Evolutionary conservation across 352 stramenopile species (phyloP), one percentile per base, ranked within the genome.

Genomic region (Pythium insidiosum): DNA sequence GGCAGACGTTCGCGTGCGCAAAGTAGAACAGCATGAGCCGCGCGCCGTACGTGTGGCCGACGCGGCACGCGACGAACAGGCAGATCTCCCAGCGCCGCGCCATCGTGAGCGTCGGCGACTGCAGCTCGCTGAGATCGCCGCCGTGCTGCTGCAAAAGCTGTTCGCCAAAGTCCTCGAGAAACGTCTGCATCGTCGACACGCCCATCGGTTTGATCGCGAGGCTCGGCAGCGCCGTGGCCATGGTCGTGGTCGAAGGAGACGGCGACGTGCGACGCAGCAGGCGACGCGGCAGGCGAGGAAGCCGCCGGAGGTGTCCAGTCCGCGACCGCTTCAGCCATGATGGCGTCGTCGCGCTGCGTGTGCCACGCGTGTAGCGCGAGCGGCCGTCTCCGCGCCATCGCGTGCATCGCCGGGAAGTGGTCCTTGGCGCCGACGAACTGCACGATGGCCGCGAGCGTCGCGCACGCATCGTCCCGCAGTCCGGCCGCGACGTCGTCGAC

Each of bases 111-210:
- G 67, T 61, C 13, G 64, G 56, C 15, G 47, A 55, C 24, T 68
- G 48, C 3, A 89, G 43, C 50, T 87, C 74, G 2, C 54, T 60
- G 35, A 89, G 82, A 45, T 87, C 74, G 39, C 56, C 58, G 20
- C 68, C 73, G 43, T 84, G 81, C 38, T 85, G 67, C 20, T 42
- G 63, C 19, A 87, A 47, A 21, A 86, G 57, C 10, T 79, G 71
- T 22, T 87, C 68, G 47, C 77, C 81, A 41, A 86, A 89, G 36
- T 89, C 77, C 43, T 89, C 77, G 57, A 89, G 69, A 59, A 87
- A 85, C 40, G 72, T 74, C 48, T 87, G 64, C 62, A 87, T 68
- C 6, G 77, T 87, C 49, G 78, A 69, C 18, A 87, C 68, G 12
- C 63, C 66, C 35, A 89, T 53, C 1, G 62, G 52, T 44, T 83